Percentiles rank a stretch among this genome's conserved stretches.
phyloP scores from a whole-genome alignment of 2,329 filamentous ascomycete species.

The Podosphaera leucotricha region DNA sequence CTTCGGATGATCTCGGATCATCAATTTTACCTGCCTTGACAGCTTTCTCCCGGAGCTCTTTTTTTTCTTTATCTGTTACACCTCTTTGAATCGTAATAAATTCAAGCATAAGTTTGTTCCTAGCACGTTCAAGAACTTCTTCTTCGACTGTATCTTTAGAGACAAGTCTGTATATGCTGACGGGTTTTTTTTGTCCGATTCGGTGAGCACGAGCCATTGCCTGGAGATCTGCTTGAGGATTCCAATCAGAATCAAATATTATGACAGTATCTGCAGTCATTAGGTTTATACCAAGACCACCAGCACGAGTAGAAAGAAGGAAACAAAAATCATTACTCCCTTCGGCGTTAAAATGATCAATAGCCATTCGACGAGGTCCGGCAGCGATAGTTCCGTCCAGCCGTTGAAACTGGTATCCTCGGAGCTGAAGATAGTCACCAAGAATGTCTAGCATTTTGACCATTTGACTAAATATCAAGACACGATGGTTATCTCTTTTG shows the following conservation, averaged over 20 bases:
- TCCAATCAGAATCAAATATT: conserved; percentile 97
- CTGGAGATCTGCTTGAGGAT: conserved; percentile 90
- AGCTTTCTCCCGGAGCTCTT: conserved; percentile 50
- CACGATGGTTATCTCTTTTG: conserved; percentile 79
- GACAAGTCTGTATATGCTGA: conserved; percentile 87
- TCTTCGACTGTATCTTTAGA: conserved; percentile 98
- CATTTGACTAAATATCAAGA: conserved; percentile 98
- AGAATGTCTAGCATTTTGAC: conserved; percentile 96
- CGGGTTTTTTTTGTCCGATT: conserved; percentile 87
- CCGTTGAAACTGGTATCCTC: conserved; percentile 87
- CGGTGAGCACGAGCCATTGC: conserved; percentile 97
- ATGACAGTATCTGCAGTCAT: conserved; percentile 98
- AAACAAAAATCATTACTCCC: conserved; percentile 94
- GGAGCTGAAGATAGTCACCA: conserved; percentile 74
- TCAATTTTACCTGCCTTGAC: conserved; percentile 56
- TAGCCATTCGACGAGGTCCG: conserved; percentile 68
- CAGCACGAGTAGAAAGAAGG: conserved; percentile 78
- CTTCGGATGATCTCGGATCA: conserved; percentile 75
- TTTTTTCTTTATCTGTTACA: conserved; percentile 79
- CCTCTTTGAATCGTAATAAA: conserved; percentile 94
- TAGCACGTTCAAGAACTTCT: conserved; percentile 83
- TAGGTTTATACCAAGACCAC: conserved; percentile 93
- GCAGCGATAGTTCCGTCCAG: conserved; percentile 89
- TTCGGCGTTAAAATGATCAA: conserved; percentile 96
- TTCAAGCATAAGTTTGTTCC: conserved; percentile 92